These are phyloP conservation scores for Syncephalastrum contaminatum DNA, from an alignment of 371 early-diverging fungal genomes.

Conservation along the genomic window DNA sequence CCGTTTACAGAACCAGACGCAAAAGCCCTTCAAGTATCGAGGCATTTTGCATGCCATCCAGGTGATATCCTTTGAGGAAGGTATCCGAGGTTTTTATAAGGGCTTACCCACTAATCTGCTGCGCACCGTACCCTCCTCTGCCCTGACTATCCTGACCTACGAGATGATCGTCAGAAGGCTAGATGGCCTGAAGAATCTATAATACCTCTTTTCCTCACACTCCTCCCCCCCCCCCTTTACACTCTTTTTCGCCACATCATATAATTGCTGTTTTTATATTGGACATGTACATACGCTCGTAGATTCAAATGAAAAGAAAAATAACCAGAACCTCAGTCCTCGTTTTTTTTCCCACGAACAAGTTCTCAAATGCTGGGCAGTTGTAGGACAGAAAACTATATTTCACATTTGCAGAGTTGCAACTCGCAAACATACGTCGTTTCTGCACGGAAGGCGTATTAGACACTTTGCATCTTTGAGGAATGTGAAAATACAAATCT, in stretches of 20 bases:
- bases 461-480: neutral
- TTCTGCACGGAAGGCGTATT: neutral
- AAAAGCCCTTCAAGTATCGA: slow-evolving; percentile 69
- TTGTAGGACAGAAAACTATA: neutral
- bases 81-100: slow-evolving; percentile 80
- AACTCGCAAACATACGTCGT: neutral
- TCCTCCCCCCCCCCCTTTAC: neutral
- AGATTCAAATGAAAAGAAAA: neutral
- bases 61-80: slow-evolving; percentile 78
- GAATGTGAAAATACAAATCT: no score
- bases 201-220: slow-evolving; percentile 7
- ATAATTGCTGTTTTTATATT: no score
- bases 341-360: neutral
- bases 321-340: neutral
- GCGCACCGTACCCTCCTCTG: slow-evolving; percentile 88
- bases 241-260: no score
- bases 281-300: slow-evolving; percentile 6
- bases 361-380: neutral
- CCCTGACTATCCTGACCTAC: slow-evolving; percentile 86
- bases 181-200: slow-evolving; percentile 32
- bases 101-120: slow-evolving; percentile 87
- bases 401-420: neutral
- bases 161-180: slow-evolving; percentile 56
- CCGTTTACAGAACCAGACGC: slow-evolving; percentile 84
- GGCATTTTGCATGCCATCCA: slow-evolving; percentile 76